Percentiles rank a stretch among this genome's conserved stretches.
Conservation (phyloP, 768 basidiomycete species). For the Calocybe gangraenosa region DNA sequence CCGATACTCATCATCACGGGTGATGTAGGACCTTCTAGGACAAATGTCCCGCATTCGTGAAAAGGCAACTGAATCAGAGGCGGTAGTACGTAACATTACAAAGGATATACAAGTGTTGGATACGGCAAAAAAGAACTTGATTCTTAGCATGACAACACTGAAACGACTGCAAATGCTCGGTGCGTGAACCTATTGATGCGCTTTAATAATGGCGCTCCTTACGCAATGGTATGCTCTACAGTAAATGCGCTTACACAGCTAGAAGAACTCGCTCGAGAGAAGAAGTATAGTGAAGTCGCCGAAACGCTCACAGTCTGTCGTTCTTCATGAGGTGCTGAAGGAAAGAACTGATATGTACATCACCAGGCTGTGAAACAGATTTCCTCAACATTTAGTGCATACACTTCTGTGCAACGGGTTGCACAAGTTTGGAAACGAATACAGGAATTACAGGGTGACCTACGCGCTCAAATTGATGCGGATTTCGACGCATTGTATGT, state of each 20-base stretch:
- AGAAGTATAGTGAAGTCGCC: constrained; percentile 78
- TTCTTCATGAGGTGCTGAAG: background rate
- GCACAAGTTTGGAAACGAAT: constrained; percentile 75
- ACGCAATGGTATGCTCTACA: constrained; percentile 23
- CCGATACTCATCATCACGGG: background rate
- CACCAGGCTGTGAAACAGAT: constrained; percentile 84
- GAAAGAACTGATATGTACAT: constrained; percentile 6
- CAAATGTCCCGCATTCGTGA: constrained; percentile 97
- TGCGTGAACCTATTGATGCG: constrained; percentile 29
- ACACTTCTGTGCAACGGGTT: constrained; percentile 72
- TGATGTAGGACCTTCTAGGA: constrained; percentile 75
- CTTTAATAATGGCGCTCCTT: background rate
- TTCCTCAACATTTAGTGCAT: constrained; percentile 73
- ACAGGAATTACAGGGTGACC: constrained; percentile 76
- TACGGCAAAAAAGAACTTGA: constrained; percentile 89
- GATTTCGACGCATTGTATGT: constrained; percentile 93
- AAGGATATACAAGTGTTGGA: constrained; percentile 95
- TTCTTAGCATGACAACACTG: constrained; percentile 82
- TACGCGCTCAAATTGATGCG: constrained; percentile 75
- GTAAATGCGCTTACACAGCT: constrained; percentile 82
- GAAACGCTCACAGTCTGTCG: constrained; percentile 66
- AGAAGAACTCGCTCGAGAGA: constrained; percentile 72
- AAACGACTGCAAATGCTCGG: constrained; percentile 94
- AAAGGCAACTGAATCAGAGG: constrained; percentile 96
- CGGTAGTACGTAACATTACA: constrained; percentile 92